phyloP scores from a whole-genome alignment of 805 yeast species.

The Yamadazyma sp. region DNA sequence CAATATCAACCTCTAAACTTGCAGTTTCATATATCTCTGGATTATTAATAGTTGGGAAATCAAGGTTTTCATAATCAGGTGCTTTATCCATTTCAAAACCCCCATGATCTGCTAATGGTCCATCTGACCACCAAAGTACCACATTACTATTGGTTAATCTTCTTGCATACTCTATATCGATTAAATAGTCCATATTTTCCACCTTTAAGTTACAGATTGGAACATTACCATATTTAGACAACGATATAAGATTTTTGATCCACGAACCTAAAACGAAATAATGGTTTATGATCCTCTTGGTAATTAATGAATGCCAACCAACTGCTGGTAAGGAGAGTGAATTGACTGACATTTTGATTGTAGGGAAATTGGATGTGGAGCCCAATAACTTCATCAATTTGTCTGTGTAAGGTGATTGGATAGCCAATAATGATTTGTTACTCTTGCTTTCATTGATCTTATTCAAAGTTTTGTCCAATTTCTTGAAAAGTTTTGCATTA shows the following conservation, averaged over 20 bases:
- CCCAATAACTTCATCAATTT: constrained; percentile 47
- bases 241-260: constrained; percentile 59
- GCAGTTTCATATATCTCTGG: constrained; percentile 78
- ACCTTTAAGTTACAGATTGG: constrained; percentile 83
- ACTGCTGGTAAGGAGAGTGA: constrained; percentile 67
- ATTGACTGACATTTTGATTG: constrained; percentile 55
- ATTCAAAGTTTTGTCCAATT: constrained; percentile 51
- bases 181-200: constrained; percentile 73
- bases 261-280: constrained; percentile 72
- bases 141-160: constrained; percentile 59
- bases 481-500: constrained; percentile 51
- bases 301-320: constrained; percentile 74
- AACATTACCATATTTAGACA: constrained; percentile 71
- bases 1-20: constrained; percentile 74
- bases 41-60: constrained; percentile 68
- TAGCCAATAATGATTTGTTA: constrained; percentile 57
- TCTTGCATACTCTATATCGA: constrained; percentile 87
- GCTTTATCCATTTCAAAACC: constrained; percentile 66
- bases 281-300: constrained; percentile 65
- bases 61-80: constrained; percentile 54
- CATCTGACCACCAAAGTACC: constrained; percentile 92
- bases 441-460: constrained; percentile 60
- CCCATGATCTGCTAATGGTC: constrained; percentile 79
- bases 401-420: constrained; percentile 67
- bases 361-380: constrained; percentile 55